A percentile compares a stretch with the other conserved stretches of the same genome.
These are phyloP conservation scores for Leccinum barrowsii DNA, from an alignment of 768 basidiomycete genomes.

Conservation along the genomic window DNA sequence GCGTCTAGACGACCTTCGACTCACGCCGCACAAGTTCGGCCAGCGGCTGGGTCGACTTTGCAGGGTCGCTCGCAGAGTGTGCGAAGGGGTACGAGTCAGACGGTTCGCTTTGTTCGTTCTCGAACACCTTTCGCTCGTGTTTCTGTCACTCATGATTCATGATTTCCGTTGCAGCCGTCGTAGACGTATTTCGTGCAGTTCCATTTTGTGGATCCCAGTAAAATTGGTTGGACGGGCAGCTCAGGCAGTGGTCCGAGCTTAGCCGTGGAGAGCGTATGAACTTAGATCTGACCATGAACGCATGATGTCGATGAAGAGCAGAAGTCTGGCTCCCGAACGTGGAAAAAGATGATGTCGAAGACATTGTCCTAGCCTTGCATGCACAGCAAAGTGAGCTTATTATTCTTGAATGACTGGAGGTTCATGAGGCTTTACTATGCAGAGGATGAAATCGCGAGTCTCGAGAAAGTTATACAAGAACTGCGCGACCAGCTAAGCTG, in stretches of 20 bases:
- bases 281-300: no score
- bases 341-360: not conserved
- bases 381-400: not conserved
- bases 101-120: constrained; percentile 19
- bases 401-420: not conserved
- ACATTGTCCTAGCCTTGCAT: not conserved
- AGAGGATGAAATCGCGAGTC: not conserved
- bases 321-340: not conserved
- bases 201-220: constrained; percentile 16
- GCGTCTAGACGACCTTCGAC: not conserved
- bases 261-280: constrained; percentile 3
- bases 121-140: not conserved
- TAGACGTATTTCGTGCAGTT: constrained; percentile 18
- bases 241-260: constrained; percentile 11
- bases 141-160: not conserved
- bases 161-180: not conserved
- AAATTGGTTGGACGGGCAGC: constrained; percentile 19
- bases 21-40: not conserved
- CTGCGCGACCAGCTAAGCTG: not conserved
- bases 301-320: no score
- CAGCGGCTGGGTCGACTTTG: no score
- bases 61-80: not conserved
- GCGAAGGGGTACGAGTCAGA: not conserved
- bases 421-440: not conserved
- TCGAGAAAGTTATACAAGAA: not conserved